These are phyloP conservation scores for Pichia nakasei DNA, from an alignment of 805 yeast species.

Conservation along the genomic window DNA sequence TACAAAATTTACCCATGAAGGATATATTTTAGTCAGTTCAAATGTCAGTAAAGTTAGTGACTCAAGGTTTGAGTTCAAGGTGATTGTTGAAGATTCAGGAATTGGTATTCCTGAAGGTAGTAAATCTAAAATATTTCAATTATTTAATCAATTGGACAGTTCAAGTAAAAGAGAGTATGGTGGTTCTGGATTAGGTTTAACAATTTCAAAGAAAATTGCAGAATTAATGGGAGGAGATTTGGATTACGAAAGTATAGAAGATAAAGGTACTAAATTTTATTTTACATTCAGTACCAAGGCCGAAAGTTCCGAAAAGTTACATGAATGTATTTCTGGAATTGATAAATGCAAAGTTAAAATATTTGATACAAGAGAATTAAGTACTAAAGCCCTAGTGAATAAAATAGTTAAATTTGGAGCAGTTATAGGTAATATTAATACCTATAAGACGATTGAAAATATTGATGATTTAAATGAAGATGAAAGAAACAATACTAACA, in stretches of 20 bases:
- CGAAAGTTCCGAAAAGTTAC: background rate
- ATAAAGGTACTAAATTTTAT: constrained; percentile 38
- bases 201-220: constrained; percentile 79
- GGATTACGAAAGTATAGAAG: constrained; percentile 37
- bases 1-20: constrained; percentile 39
- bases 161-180: constrained; percentile 43
- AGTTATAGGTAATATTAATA: background rate
- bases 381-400: constrained; percentile 4
- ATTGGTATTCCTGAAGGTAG: constrained; percentile 40
- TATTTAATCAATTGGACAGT: constrained; percentile 50
- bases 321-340: background rate
- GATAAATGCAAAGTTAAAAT: constrained; percentile 21
- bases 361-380: constrained; percentile 26
- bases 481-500: background rate
- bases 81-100: constrained; percentile 42
- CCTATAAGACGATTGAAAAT: background rate
- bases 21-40: constrained; percentile 32
- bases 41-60: constrained; percentile 23
- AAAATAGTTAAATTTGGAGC: background rate
- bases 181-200: constrained; percentile 65
- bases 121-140: constrained; percentile 39
- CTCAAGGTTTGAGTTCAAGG: constrained; percentile 31
- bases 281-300: constrained; percentile 30
- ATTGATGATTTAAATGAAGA: background rate
- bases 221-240: constrained; percentile 58